phyloP scores from a whole-genome alignment of 192 early-diverging fungal genomes.

The Rhizoclosmatium sp. region DNA sequence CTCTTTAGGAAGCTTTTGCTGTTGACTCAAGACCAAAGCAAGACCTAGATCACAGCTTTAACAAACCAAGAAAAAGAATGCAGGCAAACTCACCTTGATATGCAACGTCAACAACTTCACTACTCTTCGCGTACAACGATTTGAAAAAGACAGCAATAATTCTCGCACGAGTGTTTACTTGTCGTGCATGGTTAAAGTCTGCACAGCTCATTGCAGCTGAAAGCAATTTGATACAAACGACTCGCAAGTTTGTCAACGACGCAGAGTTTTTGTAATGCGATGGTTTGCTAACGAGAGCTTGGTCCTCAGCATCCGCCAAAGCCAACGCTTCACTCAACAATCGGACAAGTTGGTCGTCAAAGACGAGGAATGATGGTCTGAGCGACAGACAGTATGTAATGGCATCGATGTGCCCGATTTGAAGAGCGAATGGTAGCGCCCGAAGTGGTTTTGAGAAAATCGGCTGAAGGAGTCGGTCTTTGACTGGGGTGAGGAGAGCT shows the following conservation, averaged over 20 bases:
- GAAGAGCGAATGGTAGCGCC: slow-evolving; percentile 93
- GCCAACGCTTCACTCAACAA: slow-evolving; percentile 91
- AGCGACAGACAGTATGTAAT: slow-evolving; percentile 95
- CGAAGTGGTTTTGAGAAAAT: slow-evolving; percentile 98
- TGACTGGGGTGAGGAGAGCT: slow-evolving; percentile 81
- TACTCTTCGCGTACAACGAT: slow-evolving; percentile 92
- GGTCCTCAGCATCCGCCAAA: slow-evolving; percentile 96
- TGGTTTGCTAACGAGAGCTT: slow-evolving; percentile 85
- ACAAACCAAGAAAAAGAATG: background rate
- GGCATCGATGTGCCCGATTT: slow-evolving; percentile 98
- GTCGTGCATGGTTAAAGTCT: slow-evolving; percentile 78
- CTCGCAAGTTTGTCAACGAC: slow-evolving; percentile 85
- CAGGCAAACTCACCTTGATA: slow-evolving; percentile 68
- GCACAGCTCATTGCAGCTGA: slow-evolving; percentile 91
- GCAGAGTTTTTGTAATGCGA: slow-evolving; percentile 83
- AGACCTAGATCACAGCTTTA: slow-evolving; percentile 58
- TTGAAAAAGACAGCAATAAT: slow-evolving; percentile 99
- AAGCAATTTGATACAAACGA: slow-evolving; percentile 96
- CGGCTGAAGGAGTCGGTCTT: slow-evolving; percentile 84
- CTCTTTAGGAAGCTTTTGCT: slow-evolving; percentile 93
- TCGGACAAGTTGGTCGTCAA: slow-evolving; percentile 91
- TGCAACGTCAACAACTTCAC: slow-evolving; percentile 94
- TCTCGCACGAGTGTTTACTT: slow-evolving; percentile 80
- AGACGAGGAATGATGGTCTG: slow-evolving; percentile 84
- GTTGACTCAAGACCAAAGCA: slow-evolving; percentile 76